Evolutionary conservation across 306 rosid genomes (phyloP), one percentile per base, ranked within the genome.

Genomic region (Vigna reflexopilosa): DNA sequence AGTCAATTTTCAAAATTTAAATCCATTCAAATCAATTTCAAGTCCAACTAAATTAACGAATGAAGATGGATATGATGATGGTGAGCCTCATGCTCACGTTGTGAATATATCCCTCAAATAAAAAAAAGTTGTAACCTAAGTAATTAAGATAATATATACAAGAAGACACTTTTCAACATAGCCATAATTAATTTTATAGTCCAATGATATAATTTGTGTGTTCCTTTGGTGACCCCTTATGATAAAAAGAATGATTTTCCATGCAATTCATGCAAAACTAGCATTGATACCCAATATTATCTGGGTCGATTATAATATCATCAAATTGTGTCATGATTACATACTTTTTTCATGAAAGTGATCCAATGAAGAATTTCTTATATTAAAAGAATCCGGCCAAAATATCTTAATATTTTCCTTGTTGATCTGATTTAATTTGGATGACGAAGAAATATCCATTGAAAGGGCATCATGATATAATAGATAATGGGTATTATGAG

Each of bases 221-320:
- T 48, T 20, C n/a, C 6, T 30, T 32, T 17, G 13, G 9, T 32
- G 51, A 49, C 20, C 36, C 20, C 12, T 61, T 74, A 45, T 12
- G 12, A 15, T 16, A 4, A 22, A 52, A 11, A 66, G 55, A 20
- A 55, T 67, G 48, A 76, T 65, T 49, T 51, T 6, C 40, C 75
- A 77, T 67, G 81, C 81, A 77, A 42, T 55, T 34, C 56, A 77
- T 67, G 81, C 75, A 67, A 67, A 67, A 54, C 10, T 6, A 52
- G 44, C 14, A 5, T 48, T 30, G 16, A 59, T n/a, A 22, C 62
- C 40, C 15, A 13, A 58, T 8, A 44, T 34, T 6, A 20, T 64
- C 24, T 34, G 28, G 30, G 11, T 22, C 17, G 15, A 52, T 59
- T 59, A 36, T 36, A 9, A 54, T 67, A 30, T 44, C 14, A 51